Percentiles rank a stretch among this genome's conserved stretches.
Evolutionary conservation across 805 yeast genomes (phyloP).

Genomic region (Brettanomyces custersianus): DNA sequence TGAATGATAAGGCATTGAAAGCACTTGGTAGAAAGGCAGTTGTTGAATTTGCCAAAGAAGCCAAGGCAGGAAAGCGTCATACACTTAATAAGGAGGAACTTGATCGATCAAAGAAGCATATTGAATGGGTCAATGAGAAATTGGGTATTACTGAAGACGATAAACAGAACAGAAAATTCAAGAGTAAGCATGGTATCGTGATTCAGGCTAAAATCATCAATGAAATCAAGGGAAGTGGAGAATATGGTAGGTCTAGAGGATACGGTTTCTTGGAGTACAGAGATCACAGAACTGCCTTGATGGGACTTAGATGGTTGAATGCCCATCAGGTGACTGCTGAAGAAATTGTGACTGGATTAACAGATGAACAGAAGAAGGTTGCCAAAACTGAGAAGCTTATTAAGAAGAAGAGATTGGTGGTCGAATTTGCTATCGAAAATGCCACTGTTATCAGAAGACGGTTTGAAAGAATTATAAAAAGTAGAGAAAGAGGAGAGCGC

Average conservation of each 20-base stretch:
- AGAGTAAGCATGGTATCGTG: slow-evolving; percentile 82
- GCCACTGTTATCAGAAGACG: slow-evolving; percentile 91
- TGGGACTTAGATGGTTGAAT: slow-evolving; percentile 96
- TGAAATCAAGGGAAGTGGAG: slow-evolving; percentile 86
- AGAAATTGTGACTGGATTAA: slow-evolving; percentile 65
- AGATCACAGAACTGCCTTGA: slow-evolving; percentile 86
- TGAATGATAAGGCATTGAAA: slow-evolving; percentile 81
- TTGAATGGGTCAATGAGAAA: slow-evolving; percentile 28
- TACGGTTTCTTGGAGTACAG: slow-evolving; percentile 91
- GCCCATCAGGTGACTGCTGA: slow-evolving; percentile 74
- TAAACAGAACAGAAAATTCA: slow-evolving; percentile 54
- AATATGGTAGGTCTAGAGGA: slow-evolving; percentile 87
- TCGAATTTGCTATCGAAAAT: slow-evolving; percentile 92
- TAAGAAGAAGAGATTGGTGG: slow-evolving; percentile 70
- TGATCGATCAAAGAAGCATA: slow-evolving; percentile 65
- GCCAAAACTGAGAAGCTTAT: slow-evolving; percentile 42
- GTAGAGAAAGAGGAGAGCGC: slow-evolving; percentile 20
- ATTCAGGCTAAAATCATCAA: slow-evolving; percentile 87
- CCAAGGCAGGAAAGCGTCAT: slow-evolving; percentile 63
- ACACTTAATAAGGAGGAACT: slow-evolving; percentile 86
- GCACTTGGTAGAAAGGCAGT: slow-evolving; percentile 92
- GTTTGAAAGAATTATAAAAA: slow-evolving; percentile 46
- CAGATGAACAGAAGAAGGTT: slow-evolving; percentile 54
- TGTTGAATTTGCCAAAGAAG: slow-evolving; percentile 89
- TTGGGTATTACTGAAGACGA: slow-evolving; percentile 31